Evolutionary conservation across 805 yeast genomes (phyloP).

Genomic region (Yamadazyma sp.): DNA sequence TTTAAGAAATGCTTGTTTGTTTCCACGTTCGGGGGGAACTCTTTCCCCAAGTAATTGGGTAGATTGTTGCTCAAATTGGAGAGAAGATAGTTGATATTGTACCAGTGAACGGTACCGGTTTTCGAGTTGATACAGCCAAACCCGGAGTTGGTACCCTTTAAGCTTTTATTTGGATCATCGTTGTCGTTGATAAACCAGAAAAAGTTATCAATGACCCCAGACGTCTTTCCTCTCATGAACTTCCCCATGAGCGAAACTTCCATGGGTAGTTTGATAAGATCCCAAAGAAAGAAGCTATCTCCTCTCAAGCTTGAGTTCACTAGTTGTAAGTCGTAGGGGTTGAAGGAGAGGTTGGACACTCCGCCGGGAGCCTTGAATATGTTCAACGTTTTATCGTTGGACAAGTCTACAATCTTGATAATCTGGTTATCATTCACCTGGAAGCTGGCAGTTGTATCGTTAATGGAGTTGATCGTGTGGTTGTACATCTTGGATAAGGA

Average conservation of each 20-base stretch:
- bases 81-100: slow-evolving; percentile 42
- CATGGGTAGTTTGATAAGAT: slow-evolving; percentile 49
- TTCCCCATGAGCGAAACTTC: slow-evolving; percentile 57
- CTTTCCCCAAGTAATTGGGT: slow-evolving; percentile 27
- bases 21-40: slow-evolving; percentile 9
- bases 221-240: slow-evolving; percentile 62
- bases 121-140: slow-evolving; percentile 53
- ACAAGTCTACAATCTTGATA: slow-evolving; percentile 49
- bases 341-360: slow-evolving; percentile 56
- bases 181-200: slow-evolving; percentile 51
- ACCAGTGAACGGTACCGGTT: slow-evolving; percentile 66
- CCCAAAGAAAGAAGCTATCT: slow-evolving; percentile 65
- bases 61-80: slow-evolving; percentile 31
- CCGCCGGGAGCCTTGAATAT: slow-evolving; percentile 62
- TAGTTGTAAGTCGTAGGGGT: slow-evolving; percentile 59
- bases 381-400: slow-evolving; percentile 36
- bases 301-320: slow-evolving; percentile 58
- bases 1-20: slow-evolving; percentile 24
- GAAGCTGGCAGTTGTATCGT: slow-evolving; percentile 16
- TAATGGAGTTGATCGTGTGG: slow-evolving; percentile 32
- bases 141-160: slow-evolving; percentile 34
- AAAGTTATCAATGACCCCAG: slow-evolving; percentile 50
- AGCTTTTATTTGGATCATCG: slow-evolving; percentile 9
- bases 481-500: slow-evolving; percentile 33
- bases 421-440: slow-evolving; percentile 30